These are phyloP conservation scores for grape (Vitis vinifera) DNA, from an alignment of 164 flowering plant species.

Conservation along the genomic window ASM3070453v1 NC_081814.1:16257501-16258000, in stretches of 20 bases:
- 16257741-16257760: background rate
- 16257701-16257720: background rate
- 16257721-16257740: background rate
- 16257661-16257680: background rate
- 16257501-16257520: too few species aligned
- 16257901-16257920: background rate
- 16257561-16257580: too few species aligned
- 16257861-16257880: background rate
- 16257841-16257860: background rate
- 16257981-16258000: too few species aligned
- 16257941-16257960: background rate
- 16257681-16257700: background rate
- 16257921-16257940: background rate
- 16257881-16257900: background rate
- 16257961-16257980: too few species aligned
- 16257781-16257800: constrained; percentile 25
- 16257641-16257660: too few species aligned
- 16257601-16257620: too few species aligned
- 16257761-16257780: constrained; percentile 30
- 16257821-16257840: background rate
- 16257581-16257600: too few species aligned
- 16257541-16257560: too few species aligned
- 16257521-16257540: too few species aligned
- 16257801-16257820: constrained; percentile 10
- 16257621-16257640: too few species aligned